Percentiles rank a stretch among this genome's conserved stretches.
Conservation (phyloP, 768 basidiomycete species). For the Pholiota molesta region DNA sequence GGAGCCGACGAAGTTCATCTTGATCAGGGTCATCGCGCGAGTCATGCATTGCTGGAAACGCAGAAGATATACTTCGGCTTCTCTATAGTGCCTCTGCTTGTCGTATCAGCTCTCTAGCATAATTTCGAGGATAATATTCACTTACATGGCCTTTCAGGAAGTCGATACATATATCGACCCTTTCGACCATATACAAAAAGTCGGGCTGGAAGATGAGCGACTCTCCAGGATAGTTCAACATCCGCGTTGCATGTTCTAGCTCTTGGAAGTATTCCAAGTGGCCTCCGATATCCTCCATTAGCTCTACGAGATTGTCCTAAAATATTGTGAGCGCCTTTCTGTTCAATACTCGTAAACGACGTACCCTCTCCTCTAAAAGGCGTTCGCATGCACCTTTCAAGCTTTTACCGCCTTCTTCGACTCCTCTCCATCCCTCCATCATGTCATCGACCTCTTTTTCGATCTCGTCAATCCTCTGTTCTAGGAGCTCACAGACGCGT, state of each 20-base stretch:
- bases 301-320: constrained; percentile 75
- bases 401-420: constrained; percentile 92
- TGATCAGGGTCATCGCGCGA: constrained; percentile 96
- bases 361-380: constrained; percentile 85
- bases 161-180: constrained; percentile 89
- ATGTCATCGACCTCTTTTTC: constrained; percentile 78
- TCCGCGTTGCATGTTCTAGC: constrained; percentile 88
- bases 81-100: constrained; percentile 81
- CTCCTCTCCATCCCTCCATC: constrained; percentile 82
- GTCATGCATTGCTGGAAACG: constrained; percentile 99
- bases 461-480: constrained; percentile 73
- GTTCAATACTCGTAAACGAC: constrained; percentile 26
- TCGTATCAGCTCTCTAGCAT: background rate
- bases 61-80: constrained; percentile 93
- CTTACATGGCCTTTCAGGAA: constrained; percentile 86
- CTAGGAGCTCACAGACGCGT: constrained; percentile 72
- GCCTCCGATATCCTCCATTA: constrained; percentile 81
- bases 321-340: background rate
- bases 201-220: constrained; percentile 86
- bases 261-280: constrained; percentile 94
- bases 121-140: background rate
- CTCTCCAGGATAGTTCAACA: constrained; percentile 94
- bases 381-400: constrained; percentile 91
- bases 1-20: constrained; percentile 92
- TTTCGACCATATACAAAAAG: constrained; percentile 93